Percentiles rank a stretch among this genome's conserved stretches.
Evolutionary conservation across 495 filamentous ascomycete species (phyloP).

Genomic region (Penicillium canescens): DNA sequence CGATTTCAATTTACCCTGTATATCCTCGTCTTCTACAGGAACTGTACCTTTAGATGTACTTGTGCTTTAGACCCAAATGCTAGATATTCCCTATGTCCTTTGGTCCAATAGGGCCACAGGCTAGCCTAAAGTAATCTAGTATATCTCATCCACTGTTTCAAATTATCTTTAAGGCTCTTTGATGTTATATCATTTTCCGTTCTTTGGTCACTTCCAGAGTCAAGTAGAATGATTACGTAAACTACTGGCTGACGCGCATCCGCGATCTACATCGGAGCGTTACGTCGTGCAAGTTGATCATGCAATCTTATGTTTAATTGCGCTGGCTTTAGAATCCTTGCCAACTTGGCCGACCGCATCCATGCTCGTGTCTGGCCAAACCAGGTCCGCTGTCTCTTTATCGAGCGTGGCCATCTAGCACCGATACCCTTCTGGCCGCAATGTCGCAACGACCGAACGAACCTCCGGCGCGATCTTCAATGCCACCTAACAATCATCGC

Average conservation of each 20-base stretch:
- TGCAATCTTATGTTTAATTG: background rate
- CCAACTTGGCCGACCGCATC: slow-evolving; percentile 1
- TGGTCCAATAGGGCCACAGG: background rate
- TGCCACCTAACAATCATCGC: slow-evolving; percentile 17
- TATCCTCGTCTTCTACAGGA: slow-evolving; percentile 38
- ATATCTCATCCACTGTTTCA: too few species aligned
- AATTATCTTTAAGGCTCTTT: too few species aligned
- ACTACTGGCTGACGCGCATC: slow-evolving; percentile 15
- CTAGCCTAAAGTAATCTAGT: background rate
- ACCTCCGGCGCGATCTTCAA: slow-evolving; percentile 13
- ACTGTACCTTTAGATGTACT: slow-evolving; percentile 48
- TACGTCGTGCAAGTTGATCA: slow-evolving; percentile 5
- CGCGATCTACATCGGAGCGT: slow-evolving; percentile 16
- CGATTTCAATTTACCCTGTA: slow-evolving; percentile 37
- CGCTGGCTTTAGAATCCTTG: background rate
- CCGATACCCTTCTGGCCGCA: slow-evolving; percentile 16
- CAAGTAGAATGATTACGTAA: slow-evolving; percentile 20
- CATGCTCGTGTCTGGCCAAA: slow-evolving; percentile 22
- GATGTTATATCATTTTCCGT: too few species aligned
- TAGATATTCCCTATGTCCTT: slow-evolving; percentile 40
- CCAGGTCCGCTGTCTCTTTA: slow-evolving; percentile 23
- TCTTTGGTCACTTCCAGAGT: background rate
- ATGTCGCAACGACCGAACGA: slow-evolving; percentile 28
- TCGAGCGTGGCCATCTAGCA: slow-evolving; percentile 26
- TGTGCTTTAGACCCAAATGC: slow-evolving; percentile 44